phyloP scores from a whole-genome alignment of 2,329 filamentous ascomycete species.

The Neopestalotiopsis rosae region DNA sequence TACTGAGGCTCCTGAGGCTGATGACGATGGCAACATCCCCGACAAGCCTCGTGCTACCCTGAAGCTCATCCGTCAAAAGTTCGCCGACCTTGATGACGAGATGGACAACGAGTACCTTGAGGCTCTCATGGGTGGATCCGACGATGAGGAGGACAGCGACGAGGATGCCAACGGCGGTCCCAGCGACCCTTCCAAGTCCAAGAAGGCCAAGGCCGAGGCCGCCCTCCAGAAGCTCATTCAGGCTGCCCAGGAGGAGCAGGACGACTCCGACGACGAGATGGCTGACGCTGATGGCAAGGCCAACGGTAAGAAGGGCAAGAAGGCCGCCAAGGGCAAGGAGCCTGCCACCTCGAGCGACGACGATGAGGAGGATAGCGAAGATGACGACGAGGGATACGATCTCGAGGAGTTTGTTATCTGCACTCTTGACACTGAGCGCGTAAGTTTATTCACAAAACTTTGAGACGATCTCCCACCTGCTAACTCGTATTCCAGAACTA shows the following conservation, averaged over 20 bases:
- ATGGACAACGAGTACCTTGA: constrained; percentile 71
- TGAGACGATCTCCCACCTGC: neutral
- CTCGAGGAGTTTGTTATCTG: constrained; percentile 93
- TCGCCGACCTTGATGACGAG: constrained; percentile 64
- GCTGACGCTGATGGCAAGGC: constrained; percentile 57
- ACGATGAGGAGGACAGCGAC: constrained; percentile 57
- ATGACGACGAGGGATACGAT: constrained; percentile 65
- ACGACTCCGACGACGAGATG: constrained; percentile 73
- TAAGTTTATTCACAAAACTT: constrained; percentile 52
- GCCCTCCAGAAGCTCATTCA: constrained; percentile 79
- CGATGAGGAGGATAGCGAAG: constrained; percentile 58
- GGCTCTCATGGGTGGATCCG: constrained; percentile 54
- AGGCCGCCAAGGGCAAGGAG: constrained; percentile 68
- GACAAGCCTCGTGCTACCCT: constrained; percentile 79
- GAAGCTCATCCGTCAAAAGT: constrained; percentile 82
- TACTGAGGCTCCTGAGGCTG: constrained; percentile 72
- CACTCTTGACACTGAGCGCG: constrained; percentile 91
- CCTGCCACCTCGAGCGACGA: constrained; percentile 57
- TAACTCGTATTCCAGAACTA: constrained; percentile 67
- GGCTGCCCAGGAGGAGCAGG: constrained; percentile 63
- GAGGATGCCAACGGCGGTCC: constrained; percentile 83
- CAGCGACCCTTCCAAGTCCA: constrained; percentile 87
- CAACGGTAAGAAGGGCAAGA: constrained; percentile 65
- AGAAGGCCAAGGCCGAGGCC: constrained; percentile 82
- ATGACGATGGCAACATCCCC: constrained; percentile 66